Conservation (phyloP, 768 basidiomycete genomes). For the Sarcomyxa edulis region DNA sequence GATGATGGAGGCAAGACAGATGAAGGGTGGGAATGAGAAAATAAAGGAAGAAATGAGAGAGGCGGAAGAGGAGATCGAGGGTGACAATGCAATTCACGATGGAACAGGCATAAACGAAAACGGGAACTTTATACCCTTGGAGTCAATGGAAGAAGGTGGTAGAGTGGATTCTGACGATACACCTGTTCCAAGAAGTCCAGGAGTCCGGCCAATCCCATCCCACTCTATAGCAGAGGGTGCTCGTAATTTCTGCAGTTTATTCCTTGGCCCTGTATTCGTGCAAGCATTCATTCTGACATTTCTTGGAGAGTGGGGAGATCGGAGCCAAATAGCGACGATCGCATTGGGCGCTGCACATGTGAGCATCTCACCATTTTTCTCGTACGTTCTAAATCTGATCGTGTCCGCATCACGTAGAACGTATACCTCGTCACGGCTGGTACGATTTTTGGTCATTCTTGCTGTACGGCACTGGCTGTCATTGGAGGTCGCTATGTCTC, state of each 20-base stretch:
- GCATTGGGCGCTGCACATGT: conserved; percentile 95
- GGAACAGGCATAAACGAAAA: conserved; percentile 31
- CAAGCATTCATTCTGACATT: conserved; percentile 95
- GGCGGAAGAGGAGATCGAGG: conserved; percentile 92
- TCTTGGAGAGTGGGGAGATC: conserved; percentile 98
- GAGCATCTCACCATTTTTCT: conserved; percentile 14
- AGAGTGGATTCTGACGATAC: conserved; percentile 8
- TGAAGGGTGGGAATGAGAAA: conserved; percentile 75
- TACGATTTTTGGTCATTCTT: conserved; percentile 82
- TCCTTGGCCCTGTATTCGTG: conserved; percentile 91
- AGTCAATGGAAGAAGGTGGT: conserved; percentile 71
- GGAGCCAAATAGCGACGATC: conserved; percentile 96
- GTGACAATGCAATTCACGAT: conserved; percentile 55
- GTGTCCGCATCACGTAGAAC: conserved; percentile 48
- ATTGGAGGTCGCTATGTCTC: conserved; percentile 91
- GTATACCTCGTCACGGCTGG: conserved; percentile 88
- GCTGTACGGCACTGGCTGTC: conserved; percentile 86
- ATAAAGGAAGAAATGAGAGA: conserved; percentile 94
- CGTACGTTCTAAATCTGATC: neutral
- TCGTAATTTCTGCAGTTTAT: conserved; percentile 75
- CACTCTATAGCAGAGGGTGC: conserved; percentile 47
- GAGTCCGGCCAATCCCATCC: conserved; percentile 11
- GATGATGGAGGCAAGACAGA: conserved; percentile 77
- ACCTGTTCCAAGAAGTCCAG: conserved; percentile 10
- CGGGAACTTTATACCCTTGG: conserved; percentile 52